Conservation (phyloP, 768 basidiomycete genomes). For the Suillus subalutaceus region DNA sequence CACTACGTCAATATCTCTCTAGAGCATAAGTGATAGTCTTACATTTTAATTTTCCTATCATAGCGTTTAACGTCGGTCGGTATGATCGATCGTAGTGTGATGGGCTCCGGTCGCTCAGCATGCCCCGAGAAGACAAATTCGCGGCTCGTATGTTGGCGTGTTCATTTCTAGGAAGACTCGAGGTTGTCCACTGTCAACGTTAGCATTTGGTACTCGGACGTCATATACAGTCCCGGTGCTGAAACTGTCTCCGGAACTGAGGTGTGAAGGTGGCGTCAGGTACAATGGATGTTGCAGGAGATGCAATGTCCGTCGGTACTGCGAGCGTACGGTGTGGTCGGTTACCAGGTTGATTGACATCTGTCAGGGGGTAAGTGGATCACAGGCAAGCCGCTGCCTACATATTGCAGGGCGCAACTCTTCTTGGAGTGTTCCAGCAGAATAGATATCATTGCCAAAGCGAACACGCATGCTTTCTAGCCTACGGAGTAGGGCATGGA, state of each 20-base stretch:
- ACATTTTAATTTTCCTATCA: background rate
- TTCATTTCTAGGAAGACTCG: too few species aligned
- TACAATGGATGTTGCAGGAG: background rate
- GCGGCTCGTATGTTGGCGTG: too few species aligned
- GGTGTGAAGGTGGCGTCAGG: background rate
- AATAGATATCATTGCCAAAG: background rate
- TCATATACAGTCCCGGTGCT: background rate
- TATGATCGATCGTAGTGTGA: background rate
- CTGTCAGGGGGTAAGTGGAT: background rate
- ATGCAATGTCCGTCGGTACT: background rate
- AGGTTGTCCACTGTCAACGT: background rate
- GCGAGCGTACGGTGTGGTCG: background rate
- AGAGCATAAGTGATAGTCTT: background rate
- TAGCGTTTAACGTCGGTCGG: background rate
- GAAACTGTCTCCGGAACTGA: too few species aligned
- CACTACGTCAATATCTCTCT: background rate
- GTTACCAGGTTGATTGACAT: too few species aligned
- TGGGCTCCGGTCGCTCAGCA: background rate
- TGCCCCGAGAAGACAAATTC: background rate
- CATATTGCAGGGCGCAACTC: background rate
- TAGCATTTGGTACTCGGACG: background rate
- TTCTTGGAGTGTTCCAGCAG: background rate
- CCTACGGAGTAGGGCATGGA: background rate
- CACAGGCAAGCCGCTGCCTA: background rate
- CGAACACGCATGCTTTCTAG: background rate